phyloP scores from a whole-genome alignment of 2,329 filamentous ascomycete species.

The Exophiala phaeomuriformis region DNA sequence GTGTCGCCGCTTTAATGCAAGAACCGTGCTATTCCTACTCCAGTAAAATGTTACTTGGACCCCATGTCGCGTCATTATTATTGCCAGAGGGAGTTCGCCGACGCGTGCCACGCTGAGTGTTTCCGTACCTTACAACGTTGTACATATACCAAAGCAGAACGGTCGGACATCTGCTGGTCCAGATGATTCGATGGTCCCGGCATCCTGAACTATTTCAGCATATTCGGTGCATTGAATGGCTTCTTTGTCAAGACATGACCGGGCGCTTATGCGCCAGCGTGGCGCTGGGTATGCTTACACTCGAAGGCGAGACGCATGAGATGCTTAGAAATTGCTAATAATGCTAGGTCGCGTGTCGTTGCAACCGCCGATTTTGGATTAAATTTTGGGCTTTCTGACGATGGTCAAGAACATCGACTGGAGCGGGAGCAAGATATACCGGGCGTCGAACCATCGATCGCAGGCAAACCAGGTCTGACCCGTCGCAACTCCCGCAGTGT shows the following conservation, averaged over 20 bases:
- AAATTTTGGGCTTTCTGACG: slow-evolving; percentile 15
- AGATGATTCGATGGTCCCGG: not conserved
- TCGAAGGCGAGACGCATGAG: not conserved
- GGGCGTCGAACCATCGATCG: slow-evolving; percentile 16
- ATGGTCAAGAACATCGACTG: slow-evolving; percentile 13
- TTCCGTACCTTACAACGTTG: no score
- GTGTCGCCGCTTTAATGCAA: no score
- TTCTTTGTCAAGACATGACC: slow-evolving; percentile 41
- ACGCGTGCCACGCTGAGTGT: no score
- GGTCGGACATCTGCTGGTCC: not conserved
- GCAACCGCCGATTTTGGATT: slow-evolving; percentile 19
- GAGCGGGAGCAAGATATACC: slow-evolving; percentile 14
- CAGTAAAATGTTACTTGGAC: no score
- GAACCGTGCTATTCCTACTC: no score
- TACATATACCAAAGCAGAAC: no score
- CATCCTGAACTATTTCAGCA: not conserved
- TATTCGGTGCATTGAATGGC: not conserved
- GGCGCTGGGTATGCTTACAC: slow-evolving; percentile 46
- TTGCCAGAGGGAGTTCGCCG: no score
- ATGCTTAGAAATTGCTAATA: not conserved
- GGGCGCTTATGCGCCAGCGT: slow-evolving; percentile 51
- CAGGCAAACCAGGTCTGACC: slow-evolving; percentile 22
- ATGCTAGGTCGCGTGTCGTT: slow-evolving; percentile 12
- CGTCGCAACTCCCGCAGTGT: slow-evolving; percentile 39
- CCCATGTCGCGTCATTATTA: no score